These are phyloP conservation scores for Rhodamnia argentea DNA, from an alignment of 345 rosid genomes.

Conservation along the genomic window DNA sequence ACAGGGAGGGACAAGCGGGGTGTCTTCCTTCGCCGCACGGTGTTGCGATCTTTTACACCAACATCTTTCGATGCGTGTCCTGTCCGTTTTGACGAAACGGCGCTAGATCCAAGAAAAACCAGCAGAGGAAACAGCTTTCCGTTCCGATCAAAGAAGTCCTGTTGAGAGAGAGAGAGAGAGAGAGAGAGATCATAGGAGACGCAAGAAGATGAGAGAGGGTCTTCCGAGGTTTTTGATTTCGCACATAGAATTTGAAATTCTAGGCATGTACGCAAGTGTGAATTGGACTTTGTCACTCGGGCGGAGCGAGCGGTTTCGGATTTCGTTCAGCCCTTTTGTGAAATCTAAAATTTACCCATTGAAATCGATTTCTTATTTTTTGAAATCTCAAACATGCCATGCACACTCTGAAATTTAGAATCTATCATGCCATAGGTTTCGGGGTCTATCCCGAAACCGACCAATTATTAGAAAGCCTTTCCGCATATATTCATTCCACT, in stretches of 20 bases:
- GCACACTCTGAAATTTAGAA: too few species aligned
- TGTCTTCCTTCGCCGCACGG: not conserved
- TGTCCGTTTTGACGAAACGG: not conserved
- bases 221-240: not conserved
- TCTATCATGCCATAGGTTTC: too few species aligned
- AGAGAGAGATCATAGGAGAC: not conserved
- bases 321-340: too few species aligned
- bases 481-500: too few species aligned
- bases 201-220: not conserved
- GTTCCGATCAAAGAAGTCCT: not conserved
- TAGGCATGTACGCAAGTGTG: not conserved
- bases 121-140: not conserved
- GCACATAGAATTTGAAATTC: not conserved
- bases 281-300: not conserved
- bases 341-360: too few species aligned
- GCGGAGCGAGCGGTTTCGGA: too few species aligned
- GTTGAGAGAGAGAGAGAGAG: not conserved
- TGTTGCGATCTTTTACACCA: too few species aligned
- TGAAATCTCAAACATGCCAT: too few species aligned
- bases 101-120: not conserved
- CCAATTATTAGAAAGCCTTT: too few species aligned
- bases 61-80: not conserved
- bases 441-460: too few species aligned
- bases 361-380: too few species aligned
- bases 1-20: not conserved